Conservation (phyloP, 2,329 filamentous ascomycete genomes). For the Knufia petricola region DNA sequence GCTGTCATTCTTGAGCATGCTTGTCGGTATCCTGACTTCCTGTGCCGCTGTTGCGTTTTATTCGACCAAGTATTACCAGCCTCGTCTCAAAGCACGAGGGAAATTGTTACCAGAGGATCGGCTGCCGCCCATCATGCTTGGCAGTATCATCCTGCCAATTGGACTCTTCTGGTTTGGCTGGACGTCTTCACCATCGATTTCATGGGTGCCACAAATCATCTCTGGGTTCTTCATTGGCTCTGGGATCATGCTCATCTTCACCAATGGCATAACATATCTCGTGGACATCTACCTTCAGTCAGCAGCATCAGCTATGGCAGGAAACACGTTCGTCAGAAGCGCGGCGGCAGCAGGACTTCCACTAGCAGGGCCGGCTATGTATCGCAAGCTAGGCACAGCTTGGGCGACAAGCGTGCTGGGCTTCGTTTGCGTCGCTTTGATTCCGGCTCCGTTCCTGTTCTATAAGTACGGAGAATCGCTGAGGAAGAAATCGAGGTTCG, state of each 20-base stretch:
- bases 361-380: conserved; percentile 28
- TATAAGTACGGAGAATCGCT: conserved; percentile 33
- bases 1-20: conserved; percentile 67
- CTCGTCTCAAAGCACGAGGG: conserved; percentile 66
- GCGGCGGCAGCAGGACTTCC: conserved; percentile 18
- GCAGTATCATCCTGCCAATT: conserved; percentile 42
- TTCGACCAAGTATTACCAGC: conserved; percentile 54
- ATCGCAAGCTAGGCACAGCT: conserved; percentile 27
- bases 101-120: conserved; percentile 55
- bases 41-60: conserved; percentile 60
- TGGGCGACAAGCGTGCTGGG: conserved; percentile 33
- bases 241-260: conserved; percentile 69
- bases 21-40: conserved; percentile 44
- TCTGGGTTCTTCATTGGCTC: conserved; percentile 70
- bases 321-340: conserved; percentile 17
- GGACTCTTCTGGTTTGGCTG: conserved; percentile 51
- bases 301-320: conserved; percentile 18
- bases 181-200: conserved; percentile 44
- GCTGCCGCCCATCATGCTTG: conserved; percentile 47
- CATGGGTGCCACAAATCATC: conserved; percentile 66
- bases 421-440: conserved; percentile 30
- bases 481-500: conserved; percentile 29
- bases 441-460: conserved; percentile 33
- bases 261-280: conserved; percentile 34
- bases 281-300: conserved; percentile 21